Base-by-base conservation (phyloP, 768 basidiomycete genomes). In the Infundibulicybe gibba region DNA sequence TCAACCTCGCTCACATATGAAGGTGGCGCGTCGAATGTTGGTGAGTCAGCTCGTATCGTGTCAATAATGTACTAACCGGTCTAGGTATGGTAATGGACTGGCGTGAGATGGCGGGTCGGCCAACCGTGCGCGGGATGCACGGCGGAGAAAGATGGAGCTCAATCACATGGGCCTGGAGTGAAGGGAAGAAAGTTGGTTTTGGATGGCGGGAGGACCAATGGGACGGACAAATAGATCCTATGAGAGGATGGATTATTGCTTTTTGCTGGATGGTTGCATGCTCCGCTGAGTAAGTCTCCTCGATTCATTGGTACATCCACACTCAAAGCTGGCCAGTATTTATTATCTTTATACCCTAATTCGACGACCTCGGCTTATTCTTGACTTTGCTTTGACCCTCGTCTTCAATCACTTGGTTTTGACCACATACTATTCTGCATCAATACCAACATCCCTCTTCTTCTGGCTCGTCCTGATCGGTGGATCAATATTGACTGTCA, bases 81-180 rank as follows among this genome's bases (percentile, higher is more conserved):
- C 8, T 50, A 86, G 87, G 86, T 3, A 90, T 93, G 86, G 72
- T 98, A 32, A 92, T 99, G 85, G 94, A 98, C 67, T 99, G 97
- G 97, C 77, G 93, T 40, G 90, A 97, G 65, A 86, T 99, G 81
- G 88, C 94, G 1, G 89, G 92, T 3, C 68, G 79, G 43, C 82
- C 89, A 3, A 94, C 93, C 0, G 81, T 87, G 16, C 78, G 76
- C 47, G 79, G 79, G 20, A 64, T 81, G 47, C 76, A 81, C 17
- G 85, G 81, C 14, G 78, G 79, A 45, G 78, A 81, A 37, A 68
- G 77, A 39, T 90, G 86, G 86, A 70, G 67, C 43, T 75, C 80
- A 32, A 79, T 82, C 58, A 72, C 79, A 37, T 83, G 87, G 56
- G 85, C 82, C 5, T 92, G 91, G 89, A 84, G 83, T 57, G 83